Base-by-base conservation (phyloP, 2,329 filamentous ascomycete species). In the Davidsoniella eucalypti region DNA sequence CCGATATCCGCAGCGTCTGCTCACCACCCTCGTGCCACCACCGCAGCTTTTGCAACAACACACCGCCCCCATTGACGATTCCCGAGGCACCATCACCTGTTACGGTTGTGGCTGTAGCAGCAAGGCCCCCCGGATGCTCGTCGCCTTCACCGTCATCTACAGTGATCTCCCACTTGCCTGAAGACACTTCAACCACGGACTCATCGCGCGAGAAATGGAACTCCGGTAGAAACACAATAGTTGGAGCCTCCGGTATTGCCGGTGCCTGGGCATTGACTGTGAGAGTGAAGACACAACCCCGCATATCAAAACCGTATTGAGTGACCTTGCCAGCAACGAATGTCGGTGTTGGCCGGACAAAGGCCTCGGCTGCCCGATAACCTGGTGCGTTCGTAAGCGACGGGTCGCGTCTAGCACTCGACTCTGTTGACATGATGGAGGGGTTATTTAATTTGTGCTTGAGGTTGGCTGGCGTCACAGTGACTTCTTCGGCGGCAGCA, bases 21-120 rank as follows among this genome's bases (percentile, higher is more conserved):
- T 87, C 78, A 2, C 90, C 92, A 51, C 82, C 81, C 1, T 77
- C 78, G 65, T 98, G 88, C 88, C 90, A 95, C 92, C 92, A 98
- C 57, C 77, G 78, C 55, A 98, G 66, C 55, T 75, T 75, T 67
- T 95, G 90, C 54, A 87, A 69, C 57, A 78, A 68, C 4, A 77
- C 78, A 0, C 76, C 78, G 54, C 84, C 76, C 7, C 78, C 73
- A 51, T 39, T 38, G 5, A 39, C 17, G 9, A 36, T 41, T 17
- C 44, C n/a, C 14, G 49, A 23, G 2, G 42, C 37, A 23, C 36
- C 41, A 10, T 37, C 36, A 12, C 42, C 41, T 42, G 21, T 44
- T 12, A 44, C n/a, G 9, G 26, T 33, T 10, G 23, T 33, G 16
- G 39, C 23, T 12, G 33, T 38, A 1, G 16, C 38, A 2, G 16